A percentile compares a stretch with the other conserved stretches of the same genome.
Evolutionary conservation across 306 rosid species (phyloP).

Genomic region (Oxytropis ochrocephala): DNA sequence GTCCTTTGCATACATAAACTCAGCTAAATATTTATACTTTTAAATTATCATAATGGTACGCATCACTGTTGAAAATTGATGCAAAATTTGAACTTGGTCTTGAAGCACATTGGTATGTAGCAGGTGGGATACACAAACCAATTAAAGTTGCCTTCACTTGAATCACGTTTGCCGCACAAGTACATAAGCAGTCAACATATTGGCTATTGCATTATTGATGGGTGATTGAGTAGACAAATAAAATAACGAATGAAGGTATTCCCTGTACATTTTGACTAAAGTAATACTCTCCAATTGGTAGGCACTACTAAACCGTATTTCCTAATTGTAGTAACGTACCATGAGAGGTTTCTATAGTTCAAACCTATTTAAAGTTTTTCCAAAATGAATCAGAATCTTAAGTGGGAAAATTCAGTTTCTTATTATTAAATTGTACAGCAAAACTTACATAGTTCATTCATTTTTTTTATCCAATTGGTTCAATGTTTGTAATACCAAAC

Average conservation of each 20-base stretch:
- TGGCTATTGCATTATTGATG: background rate
- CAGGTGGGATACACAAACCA: background rate
- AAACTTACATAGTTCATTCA: background rate
- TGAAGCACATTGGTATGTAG: background rate
- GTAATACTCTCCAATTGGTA: background rate
- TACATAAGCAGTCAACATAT: slow-evolving; percentile 2
- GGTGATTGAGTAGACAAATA: slow-evolving; percentile 5
- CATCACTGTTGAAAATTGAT: background rate
- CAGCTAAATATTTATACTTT: background rate
- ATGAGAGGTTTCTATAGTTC: background rate
- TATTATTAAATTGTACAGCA: background rate
- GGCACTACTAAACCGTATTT: background rate
- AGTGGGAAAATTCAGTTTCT: background rate
- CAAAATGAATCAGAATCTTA: background rate
- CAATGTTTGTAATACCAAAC: slow-evolving; percentile 17
- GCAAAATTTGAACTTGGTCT: background rate
- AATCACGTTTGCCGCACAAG: background rate
- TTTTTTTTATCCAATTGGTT: background rate
- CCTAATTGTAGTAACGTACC: background rate
- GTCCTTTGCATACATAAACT: background rate
- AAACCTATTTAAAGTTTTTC: background rate
- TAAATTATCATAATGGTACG: background rate
- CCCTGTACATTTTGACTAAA: background rate
- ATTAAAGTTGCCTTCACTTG: background rate
- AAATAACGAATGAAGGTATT: slow-evolving; percentile 2